phyloP scores from a whole-genome alignment of 257 asterid species.

The Solanum pinnatisectum region DNA sequence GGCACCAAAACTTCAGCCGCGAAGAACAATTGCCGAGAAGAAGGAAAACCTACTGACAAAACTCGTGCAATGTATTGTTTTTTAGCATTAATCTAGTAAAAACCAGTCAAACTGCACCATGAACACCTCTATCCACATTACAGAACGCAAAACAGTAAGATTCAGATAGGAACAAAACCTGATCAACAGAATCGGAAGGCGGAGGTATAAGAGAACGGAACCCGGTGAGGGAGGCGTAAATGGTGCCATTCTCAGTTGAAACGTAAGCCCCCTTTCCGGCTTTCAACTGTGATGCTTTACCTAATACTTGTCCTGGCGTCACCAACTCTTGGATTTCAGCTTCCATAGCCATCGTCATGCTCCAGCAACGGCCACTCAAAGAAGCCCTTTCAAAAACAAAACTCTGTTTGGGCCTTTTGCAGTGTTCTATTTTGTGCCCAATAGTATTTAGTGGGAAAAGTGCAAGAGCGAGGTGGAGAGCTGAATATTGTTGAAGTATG shows the following conservation, averaged over 20 bases:
- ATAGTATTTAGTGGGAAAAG: neutral
- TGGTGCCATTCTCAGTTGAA: constrained; percentile 36
- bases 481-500: neutral
- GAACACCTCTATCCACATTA: neutral
- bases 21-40: neutral
- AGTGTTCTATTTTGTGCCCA: neutral
- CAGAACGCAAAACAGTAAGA: neutral
- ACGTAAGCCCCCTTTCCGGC: constrained; percentile 78
- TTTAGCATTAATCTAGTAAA: neutral
- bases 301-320: constrained; percentile 87
- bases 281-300: constrained; percentile 49
- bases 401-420: neutral
- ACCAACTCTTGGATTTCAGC: constrained; percentile 28
- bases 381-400: neutral
- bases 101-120: neutral
- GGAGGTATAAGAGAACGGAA: constrained; percentile 44
- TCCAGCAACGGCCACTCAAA: neutral
- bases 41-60: neutral
- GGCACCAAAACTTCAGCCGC: neutral
- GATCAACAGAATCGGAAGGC: constrained; percentile 37
- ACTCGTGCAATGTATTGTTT: neutral
- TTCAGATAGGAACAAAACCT: constrained; percentile 18
- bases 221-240: constrained; percentile 84
- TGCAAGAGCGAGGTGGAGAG: neutral
- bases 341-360: constrained; percentile 9